A percentile compares a stretch with the other conserved stretches of the same genome.
These are phyloP conservation scores for Lanmaoa pseudosensibilis DNA, from an alignment of 768 basidiomycete genomes.

Conservation along the genomic window DNA sequence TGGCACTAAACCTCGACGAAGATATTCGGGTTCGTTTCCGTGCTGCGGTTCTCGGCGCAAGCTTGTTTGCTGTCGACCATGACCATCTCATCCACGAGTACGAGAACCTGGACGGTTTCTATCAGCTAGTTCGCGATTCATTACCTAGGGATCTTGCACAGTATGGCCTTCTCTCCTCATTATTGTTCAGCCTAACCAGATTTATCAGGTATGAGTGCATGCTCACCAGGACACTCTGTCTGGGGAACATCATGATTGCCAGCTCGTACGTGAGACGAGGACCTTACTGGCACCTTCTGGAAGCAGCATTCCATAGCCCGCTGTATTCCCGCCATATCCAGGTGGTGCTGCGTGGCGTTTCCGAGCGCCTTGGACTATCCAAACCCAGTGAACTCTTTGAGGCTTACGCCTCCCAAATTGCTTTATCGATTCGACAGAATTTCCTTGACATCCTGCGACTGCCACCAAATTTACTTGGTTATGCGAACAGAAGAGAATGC, in stretches of 20 bases:
- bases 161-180: slow-evolving; percentile 38
- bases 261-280: slow-evolving; percentile 76
- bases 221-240: slow-evolving; percentile 66
- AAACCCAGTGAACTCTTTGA: slow-evolving; percentile 66
- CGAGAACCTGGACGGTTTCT: slow-evolving; percentile 36
- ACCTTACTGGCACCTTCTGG: slow-evolving; percentile 87
- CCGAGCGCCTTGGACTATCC: slow-evolving; percentile 64
- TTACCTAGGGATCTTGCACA: slow-evolving; percentile 47
- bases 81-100: slow-evolving; percentile 31
- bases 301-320: slow-evolving; percentile 47
- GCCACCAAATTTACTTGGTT: slow-evolving; percentile 77
- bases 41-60: slow-evolving; percentile 57
- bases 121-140: slow-evolving; percentile 45
- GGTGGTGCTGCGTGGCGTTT: slow-evolving; percentile 59
- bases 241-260: slow-evolving; percentile 77
- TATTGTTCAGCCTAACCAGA: slow-evolving; percentile 9
- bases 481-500: slow-evolving; percentile 60
- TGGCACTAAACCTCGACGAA: slow-evolving; percentile 56
- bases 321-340: slow-evolving; percentile 37
- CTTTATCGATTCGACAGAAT: slow-evolving; percentile 58
- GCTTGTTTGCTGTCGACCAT: slow-evolving; percentile 49
- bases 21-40: slow-evolving; percentile 88
- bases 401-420: slow-evolving; percentile 75
- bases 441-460: slow-evolving; percentile 56
- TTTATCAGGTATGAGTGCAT: slow-evolving; percentile 66